Evolutionary conservation across 495 filamentous ascomycete species (phyloP), one percentile per base, ranked within the genome.

Genomic region (Jackrogersella multiformis): DNA sequence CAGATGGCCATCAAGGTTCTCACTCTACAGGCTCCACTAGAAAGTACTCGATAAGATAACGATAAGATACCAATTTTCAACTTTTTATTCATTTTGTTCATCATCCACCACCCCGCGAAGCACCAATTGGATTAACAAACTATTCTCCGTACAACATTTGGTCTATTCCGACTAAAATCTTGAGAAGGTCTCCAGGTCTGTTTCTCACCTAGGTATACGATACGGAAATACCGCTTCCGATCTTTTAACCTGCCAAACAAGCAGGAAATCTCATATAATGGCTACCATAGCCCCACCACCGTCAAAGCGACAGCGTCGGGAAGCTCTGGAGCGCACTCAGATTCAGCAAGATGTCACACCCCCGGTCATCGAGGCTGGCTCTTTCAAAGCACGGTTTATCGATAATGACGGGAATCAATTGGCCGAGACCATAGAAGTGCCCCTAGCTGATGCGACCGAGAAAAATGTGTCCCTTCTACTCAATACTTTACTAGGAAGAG

Each of bases 391-490:
- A 42, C 91, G 93, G 69, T 95, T 99, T 74, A 82, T 90, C 75
- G 96, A 98, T 75, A 87, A 91, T 73, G 89, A 91, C 54, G 76
- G 90, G 82, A 84, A 86, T 45, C 82, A 85, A 71, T 79, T 86
- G 66, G 79, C 82, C 36, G 81, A 83, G 46, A 87, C 90, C 15
- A 88, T 97, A 61, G 87, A 91, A 45, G 87, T 97, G 23, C 88
- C 93, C 30, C 87, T 97, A 57, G 90, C 87, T 66, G 91, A 97
- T 81, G 90, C 95, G 9, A 91, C 87, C 4, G 88, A 92, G 23
- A 93, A 93, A 76, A 97, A 99, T 70, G 84, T 99, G 24, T 94
- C 95, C 70, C 83, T 92, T 18, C 81, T 98, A n/a, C 80, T 97
- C 23, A 98, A 99, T 73, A 93, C 90, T 53, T 76, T 98, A 55